Conservation (phyloP, 164 flowering plant species). For the Vitis amurensis region DNA sequence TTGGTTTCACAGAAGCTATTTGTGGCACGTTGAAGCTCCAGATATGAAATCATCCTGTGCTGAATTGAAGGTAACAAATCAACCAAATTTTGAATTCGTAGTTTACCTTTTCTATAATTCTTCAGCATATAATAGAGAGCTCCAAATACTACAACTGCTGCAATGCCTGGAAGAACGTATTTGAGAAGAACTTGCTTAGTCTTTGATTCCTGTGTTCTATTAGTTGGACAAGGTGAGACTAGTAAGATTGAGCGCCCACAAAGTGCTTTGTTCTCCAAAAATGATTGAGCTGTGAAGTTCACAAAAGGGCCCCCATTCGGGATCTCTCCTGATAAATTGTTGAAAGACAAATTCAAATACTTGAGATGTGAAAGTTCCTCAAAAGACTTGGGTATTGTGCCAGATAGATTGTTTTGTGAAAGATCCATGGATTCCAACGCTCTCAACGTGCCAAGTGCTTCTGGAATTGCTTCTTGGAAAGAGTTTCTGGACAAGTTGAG, state of each 20-base stretch:
- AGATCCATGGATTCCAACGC: constrained; percentile 8
- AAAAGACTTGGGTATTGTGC: constrained; percentile 6
- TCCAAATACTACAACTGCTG: no score
- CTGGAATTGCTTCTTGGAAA: constrained; percentile 8
- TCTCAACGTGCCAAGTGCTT: background rate
- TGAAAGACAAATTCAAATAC: constrained; percentile 11
- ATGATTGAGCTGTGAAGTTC: constrained; percentile 12
- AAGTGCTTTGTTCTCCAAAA: constrained; percentile 7
- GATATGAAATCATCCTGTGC: background rate
- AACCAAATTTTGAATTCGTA: no score
- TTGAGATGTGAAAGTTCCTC: constrained; percentile 1
- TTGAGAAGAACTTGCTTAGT: no score
- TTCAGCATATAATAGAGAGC: no score
- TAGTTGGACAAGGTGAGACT: no score
- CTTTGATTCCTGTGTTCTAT: no score
- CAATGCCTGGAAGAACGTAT: no score
- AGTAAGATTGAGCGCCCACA: constrained; percentile 4
- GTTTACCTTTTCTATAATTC: no score
- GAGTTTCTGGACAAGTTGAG: constrained; percentile 1
- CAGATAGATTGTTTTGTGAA: constrained; percentile 6
- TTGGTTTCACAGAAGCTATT: constrained; percentile 2
- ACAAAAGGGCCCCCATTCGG: constrained; percentile 13
- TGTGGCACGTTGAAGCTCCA: background rate
- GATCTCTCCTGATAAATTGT: constrained; percentile 9
- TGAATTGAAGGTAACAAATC: no score